Conservation (phyloP, 1,284 basidiomycete species). For the Irpex rosettiformis region DNA sequence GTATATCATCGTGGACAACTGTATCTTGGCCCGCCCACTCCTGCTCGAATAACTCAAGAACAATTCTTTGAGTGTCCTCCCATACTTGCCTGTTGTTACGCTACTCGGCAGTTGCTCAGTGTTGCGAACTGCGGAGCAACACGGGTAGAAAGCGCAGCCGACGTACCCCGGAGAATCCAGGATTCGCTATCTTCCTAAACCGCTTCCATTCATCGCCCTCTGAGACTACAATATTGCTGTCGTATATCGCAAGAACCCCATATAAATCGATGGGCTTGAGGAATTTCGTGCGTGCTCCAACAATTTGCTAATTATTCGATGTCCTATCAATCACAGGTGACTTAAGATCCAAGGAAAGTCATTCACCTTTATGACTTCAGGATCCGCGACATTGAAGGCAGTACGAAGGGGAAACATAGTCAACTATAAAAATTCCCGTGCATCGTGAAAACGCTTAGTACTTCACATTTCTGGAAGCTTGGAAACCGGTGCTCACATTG, state of each 20-base stretch:
- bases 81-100: conserved; percentile 53
- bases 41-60: conserved; percentile 33
- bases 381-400: conserved; percentile 18
- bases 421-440: neutral
- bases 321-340: neutral
- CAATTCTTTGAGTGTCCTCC: conserved; percentile 43
- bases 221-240: conserved; percentile 53
- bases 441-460: neutral
- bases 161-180: conserved; percentile 40
- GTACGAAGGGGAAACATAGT: neutral
- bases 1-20: conserved; percentile 28
- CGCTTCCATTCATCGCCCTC: conserved; percentile 62
- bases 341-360: neutral
- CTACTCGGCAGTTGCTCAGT: conserved; percentile 4
- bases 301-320: conserved; percentile 22
- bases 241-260: conserved; percentile 34
- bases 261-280: conserved; percentile 34
- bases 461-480: too few species aligned
- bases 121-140: neutral
- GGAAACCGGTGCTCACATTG: conserved; percentile 15
- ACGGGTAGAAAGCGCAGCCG: neutral
- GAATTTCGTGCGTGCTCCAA: conserved; percentile 25
- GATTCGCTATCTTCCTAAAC: conserved; percentile 45
- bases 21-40: conserved; percentile 30
- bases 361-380: conserved; percentile 20